Evolutionary conservation across 768 basidiomycete species (phyloP).

Genomic region (Dioszegia hungarica): DNA sequence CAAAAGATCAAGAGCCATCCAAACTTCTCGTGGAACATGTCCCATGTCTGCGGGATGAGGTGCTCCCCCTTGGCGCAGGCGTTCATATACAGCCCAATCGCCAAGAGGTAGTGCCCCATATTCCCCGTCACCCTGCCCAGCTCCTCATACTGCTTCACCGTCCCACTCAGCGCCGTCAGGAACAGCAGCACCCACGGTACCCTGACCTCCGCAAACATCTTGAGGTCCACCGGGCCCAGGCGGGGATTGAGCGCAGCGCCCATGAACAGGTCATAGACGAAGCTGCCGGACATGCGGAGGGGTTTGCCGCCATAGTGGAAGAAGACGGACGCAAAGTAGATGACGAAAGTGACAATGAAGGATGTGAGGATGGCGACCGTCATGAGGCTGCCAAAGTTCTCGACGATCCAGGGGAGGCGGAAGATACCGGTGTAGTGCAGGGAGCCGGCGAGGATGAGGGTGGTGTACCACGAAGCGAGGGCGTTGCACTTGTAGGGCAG

Average conservation of each 20-base stretch:
- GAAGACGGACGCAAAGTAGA: constrained; percentile 71
- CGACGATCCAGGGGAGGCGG: constrained; percentile 89
- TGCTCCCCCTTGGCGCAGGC: constrained; percentile 82
- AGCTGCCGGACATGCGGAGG: constrained; percentile 90
- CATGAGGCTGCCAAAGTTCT: constrained; percentile 94
- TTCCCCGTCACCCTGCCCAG: constrained; percentile 91
- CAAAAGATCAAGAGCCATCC: constrained; percentile 97
- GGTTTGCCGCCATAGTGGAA: constrained; percentile 62
- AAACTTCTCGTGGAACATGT: constrained; percentile 97
- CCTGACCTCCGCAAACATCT: constrained; percentile 98
- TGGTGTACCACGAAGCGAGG: constrained; percentile 73
- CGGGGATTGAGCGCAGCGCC: constrained; percentile 91
- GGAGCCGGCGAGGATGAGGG: constrained; percentile 65
- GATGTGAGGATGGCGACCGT: constrained; percentile 89
- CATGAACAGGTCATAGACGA: constrained; percentile 95
- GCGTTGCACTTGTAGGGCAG: constrained; percentile 98
- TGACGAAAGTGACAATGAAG: constrained; percentile 71
- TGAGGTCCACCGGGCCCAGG: constrained; percentile 83
- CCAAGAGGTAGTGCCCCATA: constrained; percentile 93
- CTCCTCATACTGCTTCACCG: constrained; percentile 89
- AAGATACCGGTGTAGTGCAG: constrained; percentile 78
- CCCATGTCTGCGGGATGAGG: constrained; percentile 61
- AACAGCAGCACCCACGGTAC: constrained; percentile 97
- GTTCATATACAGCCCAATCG: constrained; percentile 93
- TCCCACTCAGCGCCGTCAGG: constrained; percentile 84